Conservation (phyloP, 306 rosid genomes). For the Prunus armeniaca region DNA sequence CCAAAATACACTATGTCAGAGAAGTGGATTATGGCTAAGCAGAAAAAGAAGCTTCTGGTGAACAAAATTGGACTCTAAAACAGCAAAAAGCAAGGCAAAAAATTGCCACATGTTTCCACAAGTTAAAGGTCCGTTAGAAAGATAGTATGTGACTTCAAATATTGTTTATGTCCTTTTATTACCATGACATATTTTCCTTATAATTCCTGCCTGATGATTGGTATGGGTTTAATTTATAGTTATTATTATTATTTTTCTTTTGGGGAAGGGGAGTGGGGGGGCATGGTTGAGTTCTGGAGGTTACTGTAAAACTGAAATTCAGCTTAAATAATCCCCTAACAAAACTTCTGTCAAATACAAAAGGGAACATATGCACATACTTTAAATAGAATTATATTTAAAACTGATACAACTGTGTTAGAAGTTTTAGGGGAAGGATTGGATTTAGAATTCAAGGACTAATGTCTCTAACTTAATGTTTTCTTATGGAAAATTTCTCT, state of each 20-base stretch:
- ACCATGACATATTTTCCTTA: not conserved
- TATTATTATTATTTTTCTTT: not conserved
- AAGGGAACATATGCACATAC: not conserved
- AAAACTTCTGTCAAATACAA: not conserved
- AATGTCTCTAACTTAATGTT: not conserved
- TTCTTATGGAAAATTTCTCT: not conserved
- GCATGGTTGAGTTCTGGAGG: not conserved
- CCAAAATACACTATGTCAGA: conserved; percentile 86
- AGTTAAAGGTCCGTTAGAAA: conserved; percentile 59
- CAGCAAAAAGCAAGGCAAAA: conserved; percentile 74
- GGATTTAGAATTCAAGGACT: not conserved
- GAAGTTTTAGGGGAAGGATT: not conserved
- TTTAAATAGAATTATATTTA: not conserved
- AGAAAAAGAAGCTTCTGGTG: conserved; percentile 64
- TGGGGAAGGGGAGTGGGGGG: not conserved
- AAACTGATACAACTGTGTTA: not conserved
- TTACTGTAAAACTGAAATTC: not conserved
- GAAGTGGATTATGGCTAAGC: conserved; percentile 82
- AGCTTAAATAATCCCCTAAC: not conserved
- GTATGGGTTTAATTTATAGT: not conserved
- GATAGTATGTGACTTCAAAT: not conserved
- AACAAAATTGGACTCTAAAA: conserved; percentile 64
- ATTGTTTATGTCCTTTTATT: not conserved
- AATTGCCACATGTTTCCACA: conserved; percentile 63
- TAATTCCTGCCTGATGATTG: not conserved